A percentile compares a stretch with the other conserved stretches of the same genome.
Evolutionary conservation across 495 filamentous ascomycete species (phyloP).

Genomic region (Hypoxylon perforatum): DNA sequence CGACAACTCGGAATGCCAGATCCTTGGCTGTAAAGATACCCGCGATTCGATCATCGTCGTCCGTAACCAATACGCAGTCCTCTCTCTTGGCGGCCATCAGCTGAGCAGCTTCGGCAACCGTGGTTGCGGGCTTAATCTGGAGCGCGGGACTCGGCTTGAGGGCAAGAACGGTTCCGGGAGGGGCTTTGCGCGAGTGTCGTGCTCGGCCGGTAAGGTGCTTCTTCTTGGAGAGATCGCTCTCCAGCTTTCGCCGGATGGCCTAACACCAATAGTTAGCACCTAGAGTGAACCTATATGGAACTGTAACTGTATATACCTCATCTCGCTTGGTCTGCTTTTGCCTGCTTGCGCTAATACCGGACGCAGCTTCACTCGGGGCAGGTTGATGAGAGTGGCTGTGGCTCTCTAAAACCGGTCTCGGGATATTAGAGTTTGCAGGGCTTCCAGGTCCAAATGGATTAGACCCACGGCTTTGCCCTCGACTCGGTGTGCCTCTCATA

Average conservation of each 20-base stretch:
- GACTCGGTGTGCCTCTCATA: constrained; percentile 70
- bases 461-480: constrained; percentile 70
- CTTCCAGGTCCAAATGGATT: constrained; percentile 73
- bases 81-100: constrained; percentile 99
- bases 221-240: constrained; percentile 98
- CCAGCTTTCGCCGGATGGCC: constrained; percentile 97
- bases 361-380: constrained; percentile 71
- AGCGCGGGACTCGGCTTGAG: constrained; percentile 94
- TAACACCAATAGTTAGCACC: constrained; percentile 55
- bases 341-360: constrained; percentile 85
- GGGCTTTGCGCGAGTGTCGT: constrained; percentile 88
- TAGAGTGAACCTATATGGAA: constrained; percentile 17
- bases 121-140: constrained; percentile 96
- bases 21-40: constrained; percentile 99
- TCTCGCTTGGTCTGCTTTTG: constrained; percentile 96
- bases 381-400: constrained; percentile 56
- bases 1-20: constrained; percentile 95
- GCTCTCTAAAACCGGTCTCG: constrained; percentile 80
- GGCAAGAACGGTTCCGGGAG: constrained; percentile 93
- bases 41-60: constrained; percentile 96
- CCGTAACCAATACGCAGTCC: constrained; percentile 98
- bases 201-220: constrained; percentile 80
- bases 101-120: constrained; percentile 95
- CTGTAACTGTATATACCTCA: constrained; percentile 74
- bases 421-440: constrained; percentile 77